These are phyloP conservation scores for Crithidia acanthocephali DNA, from an alignment of 208 protist species.

Conservation along the genomic window DNA sequence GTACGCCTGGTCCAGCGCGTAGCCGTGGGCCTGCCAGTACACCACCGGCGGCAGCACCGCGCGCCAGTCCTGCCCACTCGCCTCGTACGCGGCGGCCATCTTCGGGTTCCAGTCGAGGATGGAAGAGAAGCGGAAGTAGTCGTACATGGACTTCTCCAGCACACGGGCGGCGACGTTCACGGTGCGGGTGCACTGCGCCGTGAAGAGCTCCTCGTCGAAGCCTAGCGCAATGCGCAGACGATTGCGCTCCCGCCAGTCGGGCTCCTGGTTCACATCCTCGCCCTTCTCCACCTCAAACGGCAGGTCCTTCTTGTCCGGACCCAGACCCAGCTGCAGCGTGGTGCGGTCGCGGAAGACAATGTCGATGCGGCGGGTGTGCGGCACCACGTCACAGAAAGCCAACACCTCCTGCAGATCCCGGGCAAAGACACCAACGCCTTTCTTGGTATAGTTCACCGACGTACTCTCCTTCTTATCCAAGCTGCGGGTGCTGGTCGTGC, in stretches of 20 bases:
- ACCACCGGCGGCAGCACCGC: conserved; percentile 60
- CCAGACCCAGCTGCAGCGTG: conserved; percentile 73
- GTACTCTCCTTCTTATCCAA: neutral
- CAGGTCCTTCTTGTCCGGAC: conserved; percentile 41
- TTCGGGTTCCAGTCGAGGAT: conserved; percentile 10
- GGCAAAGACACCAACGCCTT: conserved; percentile 51
- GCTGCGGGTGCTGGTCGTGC: neutral
- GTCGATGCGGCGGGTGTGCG: conserved; percentile 63
- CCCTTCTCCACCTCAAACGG: conserved; percentile 22
- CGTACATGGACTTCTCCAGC: conserved; percentile 70
- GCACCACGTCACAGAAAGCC: conserved; percentile 57
- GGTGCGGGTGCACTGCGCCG: conserved; percentile 41
- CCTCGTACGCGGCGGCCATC: conserved; percentile 32
- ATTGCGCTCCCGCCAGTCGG: conserved; percentile 67
- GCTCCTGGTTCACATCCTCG: conserved; percentile 47
- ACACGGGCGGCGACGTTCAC: conserved; percentile 57
- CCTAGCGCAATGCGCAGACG: conserved; percentile 86
- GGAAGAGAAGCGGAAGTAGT: conserved; percentile 33
- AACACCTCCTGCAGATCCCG: conserved; percentile 60
- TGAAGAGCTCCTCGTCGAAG: conserved; percentile 86
- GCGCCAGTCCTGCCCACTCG: conserved; percentile 21
- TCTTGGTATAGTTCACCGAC: conserved; percentile 1
- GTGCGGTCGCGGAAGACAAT: conserved; percentile 71
- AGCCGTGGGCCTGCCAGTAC: conserved; percentile 85
- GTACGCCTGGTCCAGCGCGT: conserved; percentile 52